Evolutionary conservation across 2,329 filamentous ascomycete species (phyloP), one percentile per base, ranked within the genome.

Genomic region (Xylaria sp.): DNA sequence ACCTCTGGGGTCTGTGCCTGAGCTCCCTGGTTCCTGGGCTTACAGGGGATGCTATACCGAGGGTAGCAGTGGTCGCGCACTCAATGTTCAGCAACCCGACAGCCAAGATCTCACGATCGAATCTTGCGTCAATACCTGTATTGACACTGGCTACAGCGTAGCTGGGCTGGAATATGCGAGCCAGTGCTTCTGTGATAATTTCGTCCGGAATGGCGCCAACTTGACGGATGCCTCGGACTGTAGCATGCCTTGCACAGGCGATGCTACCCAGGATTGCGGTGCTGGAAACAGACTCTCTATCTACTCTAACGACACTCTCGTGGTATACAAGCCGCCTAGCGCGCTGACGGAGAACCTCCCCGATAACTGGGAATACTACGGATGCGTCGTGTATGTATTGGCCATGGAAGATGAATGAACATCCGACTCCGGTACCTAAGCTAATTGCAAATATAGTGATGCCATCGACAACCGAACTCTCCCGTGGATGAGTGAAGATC

Each of bases 401-500:
- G 13, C 8, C 39, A 25, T 56, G 13, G 5, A 32, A 6, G 41
- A 20, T 56, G n/a, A 28, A 20, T 32, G 8, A 4, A 50, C 10
- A 34, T 72, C n/a, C 51, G 57, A n/a, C 74, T 69, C 39, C 62
- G 62, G 5, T 20, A n/a, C 20, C 6, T 12, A 41, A 41, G 63
- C 66, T 69, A 50, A 69, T 48, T 18, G 12, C 12, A n/a, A 41
- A 9, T 8, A 50, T 56, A 76, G 63, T 68, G 77, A 69, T 73
- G 75, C 64, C 6, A 72, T 74, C 41, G 70, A 72, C 39, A 65
- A 66, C 18, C 72, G 78, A 44, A 74, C 77, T 3, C 74, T 83
- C 41, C 81, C 79, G 1, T 84, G 79, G 67, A 78, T 83, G 74
- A 76, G 78, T 37, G 76, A 80, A n/a, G 72, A 83, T 12, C 71